Conservation (phyloP, 2,329 filamentous ascomycete genomes). For the Fusarium virguliforme region DNA sequence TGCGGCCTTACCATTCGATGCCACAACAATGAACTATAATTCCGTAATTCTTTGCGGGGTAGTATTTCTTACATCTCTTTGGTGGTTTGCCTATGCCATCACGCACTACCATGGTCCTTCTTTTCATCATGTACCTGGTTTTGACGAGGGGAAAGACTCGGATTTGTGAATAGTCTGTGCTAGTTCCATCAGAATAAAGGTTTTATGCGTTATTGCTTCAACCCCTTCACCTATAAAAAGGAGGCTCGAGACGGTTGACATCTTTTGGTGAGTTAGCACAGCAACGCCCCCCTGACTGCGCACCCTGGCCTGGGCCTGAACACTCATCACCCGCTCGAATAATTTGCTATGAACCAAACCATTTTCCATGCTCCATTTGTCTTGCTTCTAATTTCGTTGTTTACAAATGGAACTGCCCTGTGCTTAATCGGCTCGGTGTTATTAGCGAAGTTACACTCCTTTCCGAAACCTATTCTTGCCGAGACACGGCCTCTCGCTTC, state of each 20-base stretch:
- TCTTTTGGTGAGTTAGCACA: too few relatives aligned
- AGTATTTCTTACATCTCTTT: slow-evolving; percentile 32
- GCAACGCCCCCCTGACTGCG: too few relatives aligned
- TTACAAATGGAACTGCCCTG: background rate
- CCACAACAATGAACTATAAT: slow-evolving; percentile 49
- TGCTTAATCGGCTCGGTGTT: background rate
- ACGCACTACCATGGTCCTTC: slow-evolving; percentile 44
- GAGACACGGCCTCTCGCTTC: background rate
- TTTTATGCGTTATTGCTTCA: background rate
- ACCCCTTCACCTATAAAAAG: background rate
- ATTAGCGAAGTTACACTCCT: background rate
- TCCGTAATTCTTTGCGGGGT: slow-evolving; percentile 45
- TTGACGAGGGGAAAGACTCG: slow-evolving; percentile 17
- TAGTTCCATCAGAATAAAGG: background rate
- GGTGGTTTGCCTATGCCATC: slow-evolving; percentile 45
- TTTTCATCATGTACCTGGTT: slow-evolving; percentile 19
- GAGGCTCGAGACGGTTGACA: background rate
- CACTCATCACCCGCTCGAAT: background rate
- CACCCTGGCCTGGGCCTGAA: too few relatives aligned
- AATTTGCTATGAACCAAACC: background rate
- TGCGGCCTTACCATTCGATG: slow-evolving; percentile 44
- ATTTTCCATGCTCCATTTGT: too few relatives aligned
- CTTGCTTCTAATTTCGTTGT: background rate
- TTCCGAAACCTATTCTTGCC: background rate
- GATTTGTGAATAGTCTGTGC: background rate